A percentile compares a stretch with the other conserved stretches of the same genome.
Evolutionary conservation across 2,329 filamentous ascomycete species (phyloP).

Genomic region (Monosporascus ibericus): DNA sequence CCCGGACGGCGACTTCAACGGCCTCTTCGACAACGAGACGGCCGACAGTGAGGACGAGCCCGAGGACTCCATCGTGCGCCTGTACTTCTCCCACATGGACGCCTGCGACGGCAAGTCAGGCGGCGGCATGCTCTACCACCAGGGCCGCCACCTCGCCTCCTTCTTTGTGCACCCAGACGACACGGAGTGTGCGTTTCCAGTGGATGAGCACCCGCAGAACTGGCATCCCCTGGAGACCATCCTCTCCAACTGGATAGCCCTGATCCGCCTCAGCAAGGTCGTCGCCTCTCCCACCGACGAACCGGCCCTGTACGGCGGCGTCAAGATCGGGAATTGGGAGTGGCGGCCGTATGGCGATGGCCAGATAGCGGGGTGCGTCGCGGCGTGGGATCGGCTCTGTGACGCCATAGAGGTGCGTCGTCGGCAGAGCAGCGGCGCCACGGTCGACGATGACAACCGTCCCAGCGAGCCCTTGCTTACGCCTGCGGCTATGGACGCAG

Average conservation of each 20-base stretch:
- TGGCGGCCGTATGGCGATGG: constrained; percentile 24
- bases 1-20: constrained; percentile 1
- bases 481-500: constrained; percentile 7
- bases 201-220: constrained; percentile 11
- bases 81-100: constrained; percentile 16
- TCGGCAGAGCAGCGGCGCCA: too few relatives aligned
- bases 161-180: constrained; percentile 18
- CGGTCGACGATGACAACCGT: too few relatives aligned
- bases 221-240: constrained; percentile 24
- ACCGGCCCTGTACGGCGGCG: constrained; percentile 10
- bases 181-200: constrained; percentile 12
- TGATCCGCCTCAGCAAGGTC: constrained; percentile 20
- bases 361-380: constrained; percentile 18
- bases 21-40: constrained; percentile 15
- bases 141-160: constrained; percentile 15
- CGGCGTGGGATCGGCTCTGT: constrained; percentile 18
- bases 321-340: constrained; percentile 22
- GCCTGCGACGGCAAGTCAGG: constrained; percentile 8
- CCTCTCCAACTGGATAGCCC: constrained; percentile 19
- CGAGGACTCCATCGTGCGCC: constrained; percentile 16
- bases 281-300: constrained; percentile 12
- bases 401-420: constrained; percentile 18
- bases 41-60: constrained; percentile 17
- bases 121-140: constrained; percentile 26
- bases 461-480: constrained; percentile 2